Evolutionary conservation across 1,139 yeast species (phyloP), one percentile per base, ranked within the genome.

Genomic region (Yamadazyma pseudoaaseri): DNA sequence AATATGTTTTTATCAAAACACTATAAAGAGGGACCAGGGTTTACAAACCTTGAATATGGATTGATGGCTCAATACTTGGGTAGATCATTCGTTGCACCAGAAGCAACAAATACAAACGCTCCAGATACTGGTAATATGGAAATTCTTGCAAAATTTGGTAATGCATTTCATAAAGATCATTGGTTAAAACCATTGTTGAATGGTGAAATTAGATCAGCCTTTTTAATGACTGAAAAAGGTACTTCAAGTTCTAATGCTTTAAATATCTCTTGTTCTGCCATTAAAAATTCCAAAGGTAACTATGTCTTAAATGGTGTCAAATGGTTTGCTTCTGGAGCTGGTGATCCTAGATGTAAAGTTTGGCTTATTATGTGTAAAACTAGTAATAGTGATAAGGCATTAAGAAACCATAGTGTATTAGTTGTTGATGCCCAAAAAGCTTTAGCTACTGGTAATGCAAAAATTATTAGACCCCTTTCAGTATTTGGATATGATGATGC

Each of bases 81-180:
- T 15, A 64, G 78, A 36, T 66, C 79, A 2, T 60, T 62, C 36
- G 53, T 69, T 33, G 85, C 78, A 1, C 80, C 86, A 2, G 84
- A 77, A 50, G 82, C 77, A 17, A 77, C 82, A 43, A 81, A 81
- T 52, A 75, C 81, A 17, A 60, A 58, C 35, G 86, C 86, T 6
- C 87, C 87, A 11, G 87, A 81, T 48, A 80, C 86, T n/a, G 87
- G 87, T 6, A 80, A 81, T 50, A 80, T 80, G 84, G 87, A 81
- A 52, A 65, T 81, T 15, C 56, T 81, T 43, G 83, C 83, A 23
- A 70, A 72, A 44, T 80, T 76, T 52, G 86, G 82, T 21, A 70
- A 61, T 32, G 58, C 56, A 2, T 60, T 55, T 37, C 87, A 81
- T 45, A 76, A 75, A 56, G 50, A 65, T 33, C 55, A 59, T 41